Evolutionary conservation across 2,329 filamentous ascomycete species (phyloP), one percentile per base, ranked within the genome.

Genomic region (Arthrobotrys sphaeroides): DNA sequence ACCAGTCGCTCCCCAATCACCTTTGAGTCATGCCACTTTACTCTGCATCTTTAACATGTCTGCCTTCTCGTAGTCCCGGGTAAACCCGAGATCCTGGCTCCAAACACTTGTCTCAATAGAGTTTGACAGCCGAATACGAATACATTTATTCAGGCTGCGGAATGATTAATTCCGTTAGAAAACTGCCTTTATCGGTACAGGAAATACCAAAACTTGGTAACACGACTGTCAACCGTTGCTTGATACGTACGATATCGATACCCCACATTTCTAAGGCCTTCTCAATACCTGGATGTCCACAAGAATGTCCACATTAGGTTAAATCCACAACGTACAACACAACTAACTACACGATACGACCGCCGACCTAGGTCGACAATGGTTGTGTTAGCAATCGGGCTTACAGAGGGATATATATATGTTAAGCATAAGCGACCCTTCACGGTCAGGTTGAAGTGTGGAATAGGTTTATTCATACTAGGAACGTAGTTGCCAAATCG

Each of bases 71-170:
- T 60, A 5, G 5, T 60, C 18, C 60, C 45, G 61, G 61, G 31
- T 65, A 65, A 65, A n/a, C n/a, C n/a, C n/a, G n/a, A 18, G 28
- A 62, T 64, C 60, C 43, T 20, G 31, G 45, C n/a, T 26, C 20
- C 16, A 22, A 51, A 2, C 9, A 31, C 3, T 43, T n/a, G n/a
- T 9, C 3, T n/a, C 36, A 13, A n/a, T 51, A 18, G 13, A 26
- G 43, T 47, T 59, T 12, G 6, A 5, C 31, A 31, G 18, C n/a
- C 22, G 61, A 65, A 65, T 65, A 65, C 61, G 61, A 65, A 28
- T 10, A 2, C 18, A 64, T 5, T 28, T 40, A 43, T 65, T 65
- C 61, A 65, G 61, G 45, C 61, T 55, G 9, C 61, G 61, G 61
- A 65, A 26, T 42, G 45, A 66, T 55, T 66, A 66, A 55, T 40